Base-by-base conservation (phyloP, 2,329 filamentous ascomycete genomes). In the Penicillium sp. region DNA sequence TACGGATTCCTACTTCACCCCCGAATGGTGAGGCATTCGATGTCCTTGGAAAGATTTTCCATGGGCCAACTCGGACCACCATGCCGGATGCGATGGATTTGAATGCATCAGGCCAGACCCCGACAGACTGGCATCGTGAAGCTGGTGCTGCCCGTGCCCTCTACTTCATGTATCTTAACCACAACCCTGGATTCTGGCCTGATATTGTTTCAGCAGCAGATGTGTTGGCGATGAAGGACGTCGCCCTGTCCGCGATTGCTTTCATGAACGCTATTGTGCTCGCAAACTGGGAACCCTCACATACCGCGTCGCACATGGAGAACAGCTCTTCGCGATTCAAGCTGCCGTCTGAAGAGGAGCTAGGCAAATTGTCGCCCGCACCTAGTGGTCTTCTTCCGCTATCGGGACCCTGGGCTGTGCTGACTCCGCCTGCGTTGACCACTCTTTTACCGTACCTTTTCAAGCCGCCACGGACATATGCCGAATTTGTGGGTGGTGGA, bases 401-500 rank as follows among this genome's bases (percentile, higher is more conserved):
- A 4, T 65, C 73, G 3, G 79, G 79, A 2, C 60, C 75, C 24
- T 74, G 76, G 56, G 71, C 78, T 1, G 69, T 81, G 7, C 68
- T 82, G 12, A 72, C 76, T 3, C 77, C 78, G 0, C 75, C 68
- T 41, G 77, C 71, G 39, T 67, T 74, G 48, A 75, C 68, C 45
- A 71, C 71, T 2, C 69, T 81, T 0, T 62, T 83, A 0, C 79
- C 80, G 0, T 81, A 77, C 55, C 67, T 83, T 2, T 73, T 83
- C 47, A 77, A 76, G 46, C 78, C 79, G 3, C 74, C 80, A 1
- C 75, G 76, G 28, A 76, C 75, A 0, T 81, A 79, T 50, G 74
- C 75, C 9, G 80, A 79, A 46, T 71, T 82, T n/a, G 79, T 81
- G 0, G 78, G 76, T 11, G 69, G 72, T 34, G 79, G 80, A 8